Conservation (phyloP, 2,329 filamentous ascomycete species). For the Monosporascus sp. region DNA sequence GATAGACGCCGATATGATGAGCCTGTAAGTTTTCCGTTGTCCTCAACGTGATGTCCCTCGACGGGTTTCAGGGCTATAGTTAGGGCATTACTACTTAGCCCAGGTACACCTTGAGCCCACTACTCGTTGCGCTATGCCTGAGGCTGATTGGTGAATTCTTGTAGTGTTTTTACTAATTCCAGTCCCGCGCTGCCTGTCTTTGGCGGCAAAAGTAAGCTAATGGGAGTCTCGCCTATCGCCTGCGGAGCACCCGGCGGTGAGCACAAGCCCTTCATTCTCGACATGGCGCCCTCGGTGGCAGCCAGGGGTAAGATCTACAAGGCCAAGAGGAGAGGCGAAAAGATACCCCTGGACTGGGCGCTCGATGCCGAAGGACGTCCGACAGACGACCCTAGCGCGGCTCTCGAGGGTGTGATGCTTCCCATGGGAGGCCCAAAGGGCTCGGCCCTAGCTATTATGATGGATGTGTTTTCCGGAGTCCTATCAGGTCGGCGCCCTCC, state of each 20-base stretch:
- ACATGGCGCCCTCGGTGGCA: conserved; percentile 66
- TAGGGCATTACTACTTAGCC: background rate
- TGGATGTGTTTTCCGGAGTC: conserved; percentile 82
- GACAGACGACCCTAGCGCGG: conserved; percentile 67
- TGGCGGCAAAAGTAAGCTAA: conserved; percentile 61
- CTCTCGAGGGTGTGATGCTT: conserved; percentile 73
- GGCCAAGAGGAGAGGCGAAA: conserved; percentile 59
- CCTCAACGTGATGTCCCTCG: background rate
- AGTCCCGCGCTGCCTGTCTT: conserved; percentile 67
- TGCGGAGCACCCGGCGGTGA: conserved; percentile 65
- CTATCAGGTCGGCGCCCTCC: conserved; percentile 41
- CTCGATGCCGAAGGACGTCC: conserved; percentile 62
- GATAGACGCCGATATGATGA: conserved; percentile 65
- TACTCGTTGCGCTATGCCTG: too few species aligned
- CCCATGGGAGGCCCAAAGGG: conserved; percentile 85
- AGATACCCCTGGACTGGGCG: conserved; percentile 70
- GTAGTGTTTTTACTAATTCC: conserved; percentile 60
- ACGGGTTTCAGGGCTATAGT: background rate
- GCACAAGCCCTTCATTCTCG: conserved; percentile 62
- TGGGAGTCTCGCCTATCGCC: conserved; percentile 70
- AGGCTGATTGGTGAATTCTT: too few species aligned
- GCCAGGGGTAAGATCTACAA: conserved; percentile 71
- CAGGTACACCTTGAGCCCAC: too few species aligned
- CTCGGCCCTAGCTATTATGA: conserved; percentile 72
- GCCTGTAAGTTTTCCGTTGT: conserved; percentile 29